Conservation (phyloP, 164 flowering plant genomes). For the Tinospora cordifolia region DNA sequence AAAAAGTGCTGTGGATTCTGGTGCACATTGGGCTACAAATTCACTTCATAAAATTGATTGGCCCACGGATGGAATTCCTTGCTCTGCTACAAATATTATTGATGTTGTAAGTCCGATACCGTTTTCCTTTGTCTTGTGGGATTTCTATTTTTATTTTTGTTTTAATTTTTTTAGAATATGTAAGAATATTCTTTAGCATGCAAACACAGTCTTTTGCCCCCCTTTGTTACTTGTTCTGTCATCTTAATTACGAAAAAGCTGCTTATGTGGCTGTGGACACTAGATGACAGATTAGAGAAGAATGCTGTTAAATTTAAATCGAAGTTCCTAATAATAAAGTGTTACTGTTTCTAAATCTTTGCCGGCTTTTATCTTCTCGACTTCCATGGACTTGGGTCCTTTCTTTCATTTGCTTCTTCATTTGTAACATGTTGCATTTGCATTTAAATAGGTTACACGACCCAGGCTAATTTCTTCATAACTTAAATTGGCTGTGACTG, state of each 20-base stretch:
- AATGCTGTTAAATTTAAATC: neutral
- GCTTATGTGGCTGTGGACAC: neutral
- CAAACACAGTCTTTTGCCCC: neutral
- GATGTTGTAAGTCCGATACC: constrained; percentile 63
- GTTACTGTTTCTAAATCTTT: neutral
- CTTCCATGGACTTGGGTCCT: too few species aligned
- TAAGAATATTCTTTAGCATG: neutral
- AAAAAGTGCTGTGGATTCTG: constrained; percentile 68
- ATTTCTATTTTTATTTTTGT: too few species aligned
- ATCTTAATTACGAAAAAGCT: neutral
- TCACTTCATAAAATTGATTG: constrained; percentile 91
- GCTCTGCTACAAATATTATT: constrained; percentile 29
- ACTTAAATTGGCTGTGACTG: too few species aligned
- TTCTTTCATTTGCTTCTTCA: too few species aligned
- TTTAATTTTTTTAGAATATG: neutral
- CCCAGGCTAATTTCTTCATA: too few species aligned
- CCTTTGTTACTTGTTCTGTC: neutral
- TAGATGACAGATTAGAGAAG: neutral
- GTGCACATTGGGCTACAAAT: constrained; percentile 80
- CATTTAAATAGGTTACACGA: too few species aligned
- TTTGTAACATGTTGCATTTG: too few species aligned
- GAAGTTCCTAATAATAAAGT: neutral
- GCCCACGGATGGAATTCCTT: constrained; percentile 46
- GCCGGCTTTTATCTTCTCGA: neutral
- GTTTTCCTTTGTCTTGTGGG: neutral